Base-by-base conservation (phyloP, 176 grass and related monocot species). In the Typha latifolia region DNA sequence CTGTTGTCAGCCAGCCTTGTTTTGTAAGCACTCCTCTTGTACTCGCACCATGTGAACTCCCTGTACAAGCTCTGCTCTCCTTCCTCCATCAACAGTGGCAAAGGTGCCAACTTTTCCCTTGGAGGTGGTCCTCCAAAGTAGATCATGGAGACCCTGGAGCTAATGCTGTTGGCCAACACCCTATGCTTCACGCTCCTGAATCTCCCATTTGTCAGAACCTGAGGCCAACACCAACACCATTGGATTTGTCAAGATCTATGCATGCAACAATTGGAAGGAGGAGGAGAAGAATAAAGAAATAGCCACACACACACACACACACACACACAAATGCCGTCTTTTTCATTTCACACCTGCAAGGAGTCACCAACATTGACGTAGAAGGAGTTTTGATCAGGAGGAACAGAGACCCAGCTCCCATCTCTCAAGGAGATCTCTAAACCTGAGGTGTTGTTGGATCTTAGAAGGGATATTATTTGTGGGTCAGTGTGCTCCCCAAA, bases 401-500 rank as follows among this genome's bases (percentile, higher is more conserved):
- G 87, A 19, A 91, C 91, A 49, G 91, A 64, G 1, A 86, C 74
- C 91, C 91, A 96, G 0, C 61, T 57, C 14, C 87, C 91, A 68
- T 84, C 84, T 12, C 48, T 81, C 19, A 62, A 68, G 14, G 84
- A 74, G 72, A 96, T 86, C 80, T 96, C 79, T 4, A 96, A 80
- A 18, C 91, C 91, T 18, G 91, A 65, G 4, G 84, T 88, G 82
- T 82, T 79, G 82, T 96, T 96, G 29, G 91, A 88, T 11, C 91
- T 84, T 67, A 91, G 78, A 66, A 96, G 70, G 10, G 91, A 96
- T 62, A 96, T 81, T 73, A 96, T 78, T 78, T 96, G 91, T 5
- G 91, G 91, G 70, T 96, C 91, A 0, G 91, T 96, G 85, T 96
- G 91, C 82, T 91, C 87, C 32, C 91, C 91, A 72, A 96, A 96